phyloP scores from a whole-genome alignment of 257 asterid genomes.

The Haberlea rhodopensis region DNA sequence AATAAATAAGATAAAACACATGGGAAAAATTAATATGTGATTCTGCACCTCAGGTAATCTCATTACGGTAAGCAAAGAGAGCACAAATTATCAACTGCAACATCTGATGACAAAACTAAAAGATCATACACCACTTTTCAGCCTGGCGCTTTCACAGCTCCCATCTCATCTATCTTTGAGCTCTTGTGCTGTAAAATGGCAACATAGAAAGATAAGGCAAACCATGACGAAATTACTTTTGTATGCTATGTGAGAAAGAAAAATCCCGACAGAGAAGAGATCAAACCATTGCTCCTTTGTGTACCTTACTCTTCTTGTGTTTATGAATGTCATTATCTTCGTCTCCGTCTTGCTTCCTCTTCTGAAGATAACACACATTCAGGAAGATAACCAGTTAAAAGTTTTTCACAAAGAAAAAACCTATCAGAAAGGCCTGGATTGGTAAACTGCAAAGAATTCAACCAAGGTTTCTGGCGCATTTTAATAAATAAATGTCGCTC shows the following conservation, averaged over 20 bases:
- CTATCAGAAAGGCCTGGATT: constrained; percentile 8
- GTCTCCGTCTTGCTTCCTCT: constrained; percentile 64
- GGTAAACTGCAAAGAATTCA: neutral
- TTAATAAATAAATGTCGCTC: constrained; percentile 4
- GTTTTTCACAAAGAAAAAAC: no score
- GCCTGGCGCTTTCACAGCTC: constrained; percentile 41
- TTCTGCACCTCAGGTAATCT: no score
- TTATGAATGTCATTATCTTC: constrained; percentile 53
- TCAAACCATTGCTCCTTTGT: constrained; percentile 4
- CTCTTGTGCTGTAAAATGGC: constrained; percentile 55
- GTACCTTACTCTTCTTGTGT: constrained; percentile 85
- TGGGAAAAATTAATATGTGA: no score
- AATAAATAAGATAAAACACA: no score
- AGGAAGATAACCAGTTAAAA: constrained; percentile 12
- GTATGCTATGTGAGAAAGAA: constrained; percentile 6
- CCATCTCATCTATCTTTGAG: constrained; percentile 59
- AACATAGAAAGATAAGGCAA: constrained; percentile 26
- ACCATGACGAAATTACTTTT: constrained; percentile 3
- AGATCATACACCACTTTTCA: constrained; percentile 33
- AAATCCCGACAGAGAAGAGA: neutral
- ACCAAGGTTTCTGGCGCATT: no score
- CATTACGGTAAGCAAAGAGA: no score
- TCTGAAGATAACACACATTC: constrained; percentile 38
- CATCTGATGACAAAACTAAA: no score
- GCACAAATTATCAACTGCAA: no score